Base-by-base conservation (phyloP, 1,284 basidiomycete genomes). In the Marasmius tenuissimus region DNA sequence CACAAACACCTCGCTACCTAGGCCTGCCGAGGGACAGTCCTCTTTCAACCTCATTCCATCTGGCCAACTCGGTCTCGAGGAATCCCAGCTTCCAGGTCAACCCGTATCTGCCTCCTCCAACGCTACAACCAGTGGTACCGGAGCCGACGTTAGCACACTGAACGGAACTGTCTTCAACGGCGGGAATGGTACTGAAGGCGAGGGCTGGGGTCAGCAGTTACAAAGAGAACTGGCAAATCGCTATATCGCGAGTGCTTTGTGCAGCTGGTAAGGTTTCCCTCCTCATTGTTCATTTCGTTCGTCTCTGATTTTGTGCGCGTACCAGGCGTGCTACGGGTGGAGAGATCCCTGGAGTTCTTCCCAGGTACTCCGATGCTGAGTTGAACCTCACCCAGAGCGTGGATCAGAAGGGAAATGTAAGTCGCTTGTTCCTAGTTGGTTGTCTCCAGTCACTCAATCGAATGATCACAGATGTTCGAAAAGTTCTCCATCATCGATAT, bases 241-340 rank as follows among this genome's bases (percentile, higher is more conserved):
- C 34, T 97, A 95, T 73, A 80, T 94, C 67, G 80, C 89, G 42
- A 91, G 92, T 60, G 87, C 86, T 0, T 84, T 97, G 65, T 97
- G 96, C 74, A 93, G 92, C 66, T 98, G 96, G 95, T 91, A 65
- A 70, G 85, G 77, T 8, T 60, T 35, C 11, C 10, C 20, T 22
- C 50, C 57, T 20, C 0, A 34, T 18, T 39, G 16, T 20, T 51
- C 14, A 70, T 71, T 63, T 68, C 64, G 47, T 11, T 39, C 47
- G 7, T n/a, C 40, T 20, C 22, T 12, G 39, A 39, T 35, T 20
- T 58, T 50, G 37, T 59, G 10, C 18, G 47, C 27, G 51, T 48
- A 39, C 39, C 14, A 85, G 83, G 91, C 83, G 86, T 71, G 84
- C 90, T 18, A 96, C 94, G 0, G 94, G 94, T 40, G 95, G 94